Conservation (phyloP, 176 grass and related monocot species). For the Musa troglodytarum region DNA sequence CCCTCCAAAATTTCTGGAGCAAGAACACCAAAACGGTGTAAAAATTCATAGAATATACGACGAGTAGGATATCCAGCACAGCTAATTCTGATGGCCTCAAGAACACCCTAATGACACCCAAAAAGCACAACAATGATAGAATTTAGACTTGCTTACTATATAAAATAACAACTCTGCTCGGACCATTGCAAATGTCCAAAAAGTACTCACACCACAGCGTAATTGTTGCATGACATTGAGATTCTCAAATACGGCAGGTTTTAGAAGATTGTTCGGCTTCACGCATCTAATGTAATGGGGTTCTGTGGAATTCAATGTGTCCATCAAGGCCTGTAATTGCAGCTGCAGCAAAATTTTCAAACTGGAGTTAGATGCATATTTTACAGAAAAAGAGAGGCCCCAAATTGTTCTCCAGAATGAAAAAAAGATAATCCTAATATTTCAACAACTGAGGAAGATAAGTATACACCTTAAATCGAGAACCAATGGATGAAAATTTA, state of each 20-base stretch:
- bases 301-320: conserved; percentile 94
- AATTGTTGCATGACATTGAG: conserved; percentile 98
- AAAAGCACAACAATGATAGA: conserved; percentile 13
- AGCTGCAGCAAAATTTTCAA: conserved; percentile 44
- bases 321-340: conserved; percentile 97
- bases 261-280: conserved; percentile 97
- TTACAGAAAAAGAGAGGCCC: not conserved
- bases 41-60: conserved; percentile 95
- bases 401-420: not conserved
- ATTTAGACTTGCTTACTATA: not conserved
- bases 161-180: not conserved
- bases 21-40: conserved; percentile 94
- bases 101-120: conserved; percentile 67
- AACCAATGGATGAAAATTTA: conserved; percentile 91
- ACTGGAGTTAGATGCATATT: conserved; percentile 14
- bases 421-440: not conserved
- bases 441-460: not conserved
- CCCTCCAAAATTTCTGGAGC: conserved; percentile 74
- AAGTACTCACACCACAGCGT: conserved; percentile 91
- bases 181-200: conserved; percentile 16
- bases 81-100: conserved; percentile 99
- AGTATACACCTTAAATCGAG: conserved; percentile 78
- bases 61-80: conserved; percentile 98
- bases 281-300: conserved; percentile 99
- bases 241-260: conserved; percentile 93